Base-by-base conservation (phyloP, 345 rosid species). In the Hirschfeldia incana region DNA sequence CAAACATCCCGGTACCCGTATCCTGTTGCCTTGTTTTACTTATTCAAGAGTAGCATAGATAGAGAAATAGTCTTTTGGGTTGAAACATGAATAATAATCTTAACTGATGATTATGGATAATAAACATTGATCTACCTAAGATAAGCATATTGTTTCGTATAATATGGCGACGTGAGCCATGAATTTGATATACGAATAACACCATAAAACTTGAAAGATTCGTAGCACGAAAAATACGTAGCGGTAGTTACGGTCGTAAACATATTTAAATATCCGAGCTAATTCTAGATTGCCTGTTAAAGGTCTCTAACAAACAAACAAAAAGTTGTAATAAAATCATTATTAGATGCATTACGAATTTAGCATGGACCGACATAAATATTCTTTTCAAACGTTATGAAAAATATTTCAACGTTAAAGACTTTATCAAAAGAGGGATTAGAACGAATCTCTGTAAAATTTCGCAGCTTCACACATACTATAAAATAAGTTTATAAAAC, bases 381-480 rank as follows among this genome's bases (percentile, higher is more conserved):
- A 78, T 66, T 79, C 65, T 67, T 77, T 73, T 60, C 64, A 79
- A 60, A 73, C 82, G 17, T 11, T 2, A 39, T 49, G 64, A 67
- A 27, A 42, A 44, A 21, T n/a, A 1, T 46, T 61, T 79, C 82
- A 79, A 79, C 74, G 74, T 67, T 67, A 30, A 63, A 53, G 81
- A 72, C 77, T 78, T 66, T 65, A 36, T 5, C 1, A 58, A 26
- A 59, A 58, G 13, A 9, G 62, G 62, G 26, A 44, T 30, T 9
- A 60, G 10, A 36, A 28, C 44, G 82, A 73, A 79, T 79, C 82
- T 79, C 8, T 51, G 4, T 27, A 67, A 72, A 34, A 11, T 60
- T 59, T 67, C 70, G 28, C 74, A 74, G 70, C 78, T 79, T 79
- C 82, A 79, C 82, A 80, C 83, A 63, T 28, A 61, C 65, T 67